Evolutionary conservation across 169 alveolate species (phyloP).

Genomic region (Plasmodium fragile): DNA sequence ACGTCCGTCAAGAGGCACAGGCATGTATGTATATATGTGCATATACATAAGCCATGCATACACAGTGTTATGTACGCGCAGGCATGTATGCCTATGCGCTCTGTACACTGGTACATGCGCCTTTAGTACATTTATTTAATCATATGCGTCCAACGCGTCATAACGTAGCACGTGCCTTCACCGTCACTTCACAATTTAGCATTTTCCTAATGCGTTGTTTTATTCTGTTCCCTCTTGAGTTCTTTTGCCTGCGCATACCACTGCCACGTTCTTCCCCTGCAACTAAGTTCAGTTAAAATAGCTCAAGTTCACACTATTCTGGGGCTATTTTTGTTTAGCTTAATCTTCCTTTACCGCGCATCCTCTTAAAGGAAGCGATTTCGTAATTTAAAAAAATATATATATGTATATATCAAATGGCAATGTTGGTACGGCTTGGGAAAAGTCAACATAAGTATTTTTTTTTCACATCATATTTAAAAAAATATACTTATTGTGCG

Average conservation of each 20-base stretch:
- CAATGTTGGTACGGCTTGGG: not conserved
- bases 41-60: not conserved
- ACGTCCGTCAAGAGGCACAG: not conserved
- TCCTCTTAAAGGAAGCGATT: not conserved
- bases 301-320: not conserved
- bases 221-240: not conserved
- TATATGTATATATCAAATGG: not conserved
- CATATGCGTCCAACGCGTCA: not conserved
- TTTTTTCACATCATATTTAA: not conserved
- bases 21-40: not conserved
- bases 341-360: not conserved
- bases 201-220: not conserved
- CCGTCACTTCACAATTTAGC: not conserved
- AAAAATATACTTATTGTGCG: not conserved
- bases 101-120: not conserved
- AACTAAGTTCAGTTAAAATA: not conserved
- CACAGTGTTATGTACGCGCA: not conserved
- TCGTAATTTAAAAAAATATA: not conserved
- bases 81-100: not conserved
- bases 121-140: not conserved
- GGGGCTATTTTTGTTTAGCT: not conserved
- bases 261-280: conserved; percentile 14
- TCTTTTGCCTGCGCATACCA: not conserved
- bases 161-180: not conserved
- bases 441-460: not conserved